Percentiles rank a stretch among this genome's conserved stretches.
Conservation (phyloP, 1,284 basidiomycete genomes). For the Cryptococcus jaspeensis region DNA sequence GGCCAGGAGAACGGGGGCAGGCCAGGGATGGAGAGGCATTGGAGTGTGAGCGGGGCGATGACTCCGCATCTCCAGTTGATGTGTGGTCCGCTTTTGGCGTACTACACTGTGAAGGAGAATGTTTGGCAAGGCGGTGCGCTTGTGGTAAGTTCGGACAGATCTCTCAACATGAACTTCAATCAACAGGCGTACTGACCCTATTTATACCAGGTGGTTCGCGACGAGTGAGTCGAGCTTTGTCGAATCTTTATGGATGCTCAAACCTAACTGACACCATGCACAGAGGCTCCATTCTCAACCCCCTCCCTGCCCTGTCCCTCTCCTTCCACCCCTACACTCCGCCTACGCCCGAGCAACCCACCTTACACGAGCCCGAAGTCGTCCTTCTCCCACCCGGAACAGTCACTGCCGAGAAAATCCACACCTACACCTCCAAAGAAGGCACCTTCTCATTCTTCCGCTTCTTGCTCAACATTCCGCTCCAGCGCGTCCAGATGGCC, state of each 20-base stretch:
- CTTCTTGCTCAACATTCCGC: conserved; percentile 81
- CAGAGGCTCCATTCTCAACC: conserved; percentile 68
- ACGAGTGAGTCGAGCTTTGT: conserved; percentile 23
- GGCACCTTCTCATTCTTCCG: conserved; percentile 90
- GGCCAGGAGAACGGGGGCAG: conserved; percentile 8
- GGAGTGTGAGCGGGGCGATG: conserved; percentile 42
- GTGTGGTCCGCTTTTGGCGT: conserved; percentile 79
- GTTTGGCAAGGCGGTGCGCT: conserved; percentile 71
- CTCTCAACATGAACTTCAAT: background rate
- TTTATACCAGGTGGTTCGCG: conserved; percentile 10
- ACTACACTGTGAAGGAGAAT: conserved; percentile 76
- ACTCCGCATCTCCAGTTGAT: conserved; percentile 53
- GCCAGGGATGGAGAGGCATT: conserved; percentile 27
- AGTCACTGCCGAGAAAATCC: conserved; percentile 70
- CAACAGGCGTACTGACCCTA: background rate
- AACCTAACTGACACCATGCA: conserved; percentile 1
- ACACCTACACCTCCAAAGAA: conserved; percentile 68
- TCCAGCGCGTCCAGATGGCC: conserved; percentile 70
- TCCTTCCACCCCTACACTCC: conserved; percentile 45
- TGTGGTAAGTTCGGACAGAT: conserved; percentile 56
- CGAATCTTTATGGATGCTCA: background rate
- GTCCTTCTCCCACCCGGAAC: conserved; percentile 20
- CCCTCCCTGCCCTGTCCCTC: conserved; percentile 71
- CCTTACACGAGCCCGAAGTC: conserved; percentile 17
- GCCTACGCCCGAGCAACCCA: conserved; percentile 18